Evolutionary conservation across 495 filamentous ascomycete genomes (phyloP).

Genomic region (Neurospora sp.): DNA sequence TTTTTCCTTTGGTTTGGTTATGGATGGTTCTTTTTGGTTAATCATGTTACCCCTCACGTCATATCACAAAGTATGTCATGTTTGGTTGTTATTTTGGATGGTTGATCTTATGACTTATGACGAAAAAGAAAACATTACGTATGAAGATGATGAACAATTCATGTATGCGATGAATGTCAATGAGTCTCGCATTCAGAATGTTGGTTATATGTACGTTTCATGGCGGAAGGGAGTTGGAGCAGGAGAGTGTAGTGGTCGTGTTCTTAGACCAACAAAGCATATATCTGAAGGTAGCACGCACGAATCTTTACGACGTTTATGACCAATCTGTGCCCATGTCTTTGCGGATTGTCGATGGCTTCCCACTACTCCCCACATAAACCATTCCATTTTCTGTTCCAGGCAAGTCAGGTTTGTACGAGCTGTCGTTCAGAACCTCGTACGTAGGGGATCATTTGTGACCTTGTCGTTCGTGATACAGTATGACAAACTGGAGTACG

Average conservation of each 20-base stretch:
- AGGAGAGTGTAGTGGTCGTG: background rate
- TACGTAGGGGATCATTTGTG: background rate
- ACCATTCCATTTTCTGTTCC: background rate
- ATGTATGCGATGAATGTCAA: background rate
- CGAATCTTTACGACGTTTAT: background rate
- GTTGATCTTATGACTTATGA: background rate
- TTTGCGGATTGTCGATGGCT: background rate
- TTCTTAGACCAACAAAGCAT: background rate
- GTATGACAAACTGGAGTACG: background rate
- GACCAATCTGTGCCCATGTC: background rate
- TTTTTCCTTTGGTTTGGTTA: background rate
- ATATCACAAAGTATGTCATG: background rate
- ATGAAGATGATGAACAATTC: background rate
- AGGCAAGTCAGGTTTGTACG: background rate
- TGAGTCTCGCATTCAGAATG: background rate
- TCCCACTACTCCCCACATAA: background rate
- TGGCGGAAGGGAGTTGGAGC: background rate
- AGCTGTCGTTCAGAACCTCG: background rate
- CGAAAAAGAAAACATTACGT: background rate
- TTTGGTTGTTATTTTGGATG: background rate
- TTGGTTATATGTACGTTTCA: background rate
- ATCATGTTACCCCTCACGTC: background rate
- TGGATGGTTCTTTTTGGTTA: background rate
- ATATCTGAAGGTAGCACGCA: background rate
- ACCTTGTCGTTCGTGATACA: background rate